A percentile compares a stretch with the other conserved stretches of the same genome.
Evolutionary conservation across 441 rosid genomes (phyloP).

Genomic region (Adansonia gregorii): DNA sequence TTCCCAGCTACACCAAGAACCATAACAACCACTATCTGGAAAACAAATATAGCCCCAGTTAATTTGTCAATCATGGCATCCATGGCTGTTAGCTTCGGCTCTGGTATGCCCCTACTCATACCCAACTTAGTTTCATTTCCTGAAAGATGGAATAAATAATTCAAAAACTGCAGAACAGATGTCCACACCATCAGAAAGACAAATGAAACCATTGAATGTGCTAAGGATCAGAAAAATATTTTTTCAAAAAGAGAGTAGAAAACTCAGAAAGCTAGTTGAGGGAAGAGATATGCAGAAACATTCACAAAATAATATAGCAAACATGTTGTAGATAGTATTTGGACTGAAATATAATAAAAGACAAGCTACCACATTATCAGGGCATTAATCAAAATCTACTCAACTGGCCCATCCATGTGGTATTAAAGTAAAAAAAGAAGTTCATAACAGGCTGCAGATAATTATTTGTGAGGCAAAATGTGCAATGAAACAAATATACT

Average conservation of each 20-base stretch:
- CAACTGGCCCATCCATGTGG: background rate
- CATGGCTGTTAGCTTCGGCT: conserved; percentile 97
- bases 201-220: conserved; percentile 18
- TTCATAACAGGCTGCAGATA: background rate
- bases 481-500: background rate
- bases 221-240: background rate
- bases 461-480: background rate
- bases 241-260: background rate
- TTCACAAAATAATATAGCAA: background rate
- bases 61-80: conserved; percentile 99
- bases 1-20: conserved; percentile 97
- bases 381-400: conserved; percentile 2
- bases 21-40: conserved; percentile 94
- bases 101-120: conserved; percentile 95
- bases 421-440: background rate
- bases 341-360: background rate
- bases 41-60: conserved; percentile 97
- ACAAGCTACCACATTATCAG: background rate
- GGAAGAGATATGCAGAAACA: background rate
- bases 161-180: conserved; percentile 8
- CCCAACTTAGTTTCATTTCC: conserved; percentile 99
- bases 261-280: background rate
- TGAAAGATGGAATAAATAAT: conserved; percentile 32
- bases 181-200: conserved; percentile 23
- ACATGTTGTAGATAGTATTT: background rate